A percentile compares a stretch with the other conserved stretches of the same genome.
phyloP scores from a whole-genome alignment of 2,329 filamentous ascomycete genomes.

The Xylogone sp. region DNA sequence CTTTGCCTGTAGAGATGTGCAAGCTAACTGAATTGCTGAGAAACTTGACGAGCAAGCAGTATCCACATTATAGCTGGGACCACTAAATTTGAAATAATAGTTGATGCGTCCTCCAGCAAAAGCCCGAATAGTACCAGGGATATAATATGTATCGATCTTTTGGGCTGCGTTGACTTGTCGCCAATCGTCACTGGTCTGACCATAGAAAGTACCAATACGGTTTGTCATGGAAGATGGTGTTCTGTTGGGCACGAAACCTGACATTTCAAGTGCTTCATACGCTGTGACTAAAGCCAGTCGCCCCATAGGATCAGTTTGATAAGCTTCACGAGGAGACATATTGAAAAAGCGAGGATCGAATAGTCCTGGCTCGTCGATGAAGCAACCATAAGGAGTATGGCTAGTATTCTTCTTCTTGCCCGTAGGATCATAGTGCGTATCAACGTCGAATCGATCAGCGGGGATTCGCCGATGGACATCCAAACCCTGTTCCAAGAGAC shows the following conservation, averaged over 20 bases:
- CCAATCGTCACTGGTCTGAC: constrained; percentile 7
- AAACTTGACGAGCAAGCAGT: constrained; percentile 77
- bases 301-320: constrained; percentile 76
- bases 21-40: constrained; percentile 68
- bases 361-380: constrained; percentile 62
- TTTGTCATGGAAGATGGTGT: constrained; percentile 33
- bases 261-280: constrained; percentile 78
- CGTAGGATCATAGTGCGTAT: constrained; percentile 67
- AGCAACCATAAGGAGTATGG: constrained; percentile 72
- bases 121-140: constrained; percentile 40
- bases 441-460: constrained; percentile 65
- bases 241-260: constrained; percentile 54
- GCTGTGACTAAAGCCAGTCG: constrained; percentile 70
- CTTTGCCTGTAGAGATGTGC: constrained; percentile 68
- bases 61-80: constrained; percentile 68
- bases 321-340: constrained; percentile 76
- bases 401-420: constrained; percentile 72
- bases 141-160: constrained; percentile 34
- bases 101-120: constrained; percentile 58
- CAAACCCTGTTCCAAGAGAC: constrained; percentile 68
- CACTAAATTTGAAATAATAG: constrained; percentile 74
- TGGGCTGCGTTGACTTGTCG: constrained; percentile 5
- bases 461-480: constrained; percentile 62
- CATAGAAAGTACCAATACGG: constrained; percentile 7
- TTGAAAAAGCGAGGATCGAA: constrained; percentile 82